Base-by-base conservation (phyloP, 305 asterid genomes). In the Fraxinus greggii region DNA sequence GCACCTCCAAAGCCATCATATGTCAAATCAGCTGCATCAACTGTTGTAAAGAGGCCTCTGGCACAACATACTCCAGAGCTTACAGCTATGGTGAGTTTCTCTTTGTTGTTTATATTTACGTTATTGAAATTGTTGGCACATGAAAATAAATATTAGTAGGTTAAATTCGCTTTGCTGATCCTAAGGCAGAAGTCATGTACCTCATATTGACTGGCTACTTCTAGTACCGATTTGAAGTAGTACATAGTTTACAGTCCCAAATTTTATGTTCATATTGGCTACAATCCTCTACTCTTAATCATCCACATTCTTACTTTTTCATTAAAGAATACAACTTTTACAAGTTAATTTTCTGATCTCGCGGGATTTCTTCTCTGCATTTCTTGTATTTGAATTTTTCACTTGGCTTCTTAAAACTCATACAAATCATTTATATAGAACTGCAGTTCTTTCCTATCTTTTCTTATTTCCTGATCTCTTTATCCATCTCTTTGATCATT, bases 11-110 rank as follows among this genome's bases (percentile, higher is more conserved):
- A 93, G 89, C 98, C 99, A 78, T 97, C 99, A 42, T 94, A 94
- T 82, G 86, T 97, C 78, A 97, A 94, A 84, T 95, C 98, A 81
- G 99, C 99, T 82, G 98, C 98, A 78, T 91, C 99, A 21, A 97
- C 99, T 78, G 99, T 97, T 83, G 93, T 97, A 78, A 97, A 97
- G 92, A 97, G 98, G 90, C 99, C 98, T 86, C 91, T 97, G 83
- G 99, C 99, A 77, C 99, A 97, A 87, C 99, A 97, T 87, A 97
- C 98, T 31, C 99, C 99, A 67, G 98, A 94, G 88, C 92, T 97
- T 80, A 97, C 99, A 69, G 93, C 98, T 42, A 97, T 97, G 99
- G 99, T 97, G 84, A 90, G 93, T 87, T 61, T 69, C n/a, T 73
- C 70, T 69, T 80, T 40, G 78, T 56, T 56, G 35, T 72, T 51